phyloP scores from a whole-genome alignment of 352 stramenopile species.

The Phytophthora hybrid region DNA sequence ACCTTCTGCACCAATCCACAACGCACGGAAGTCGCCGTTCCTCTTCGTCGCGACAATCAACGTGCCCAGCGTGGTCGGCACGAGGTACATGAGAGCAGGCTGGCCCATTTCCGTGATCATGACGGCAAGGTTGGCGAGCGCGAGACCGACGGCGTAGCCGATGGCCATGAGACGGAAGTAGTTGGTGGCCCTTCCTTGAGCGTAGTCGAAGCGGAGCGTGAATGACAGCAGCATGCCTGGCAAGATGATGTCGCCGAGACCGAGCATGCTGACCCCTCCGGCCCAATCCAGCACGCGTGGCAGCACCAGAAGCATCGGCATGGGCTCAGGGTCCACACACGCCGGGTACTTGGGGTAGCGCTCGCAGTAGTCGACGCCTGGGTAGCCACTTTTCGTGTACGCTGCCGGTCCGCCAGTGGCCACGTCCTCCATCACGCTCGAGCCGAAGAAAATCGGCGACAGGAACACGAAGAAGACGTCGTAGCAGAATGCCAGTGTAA shows the following conservation, averaged over 20 bases:
- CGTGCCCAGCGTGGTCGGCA: constrained; percentile 92
- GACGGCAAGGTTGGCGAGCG: constrained; percentile 94
- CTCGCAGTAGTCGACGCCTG: constrained; percentile 80
- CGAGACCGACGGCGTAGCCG: constrained; percentile 93
- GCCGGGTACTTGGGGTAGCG: constrained; percentile 65
- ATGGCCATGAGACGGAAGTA: constrained; percentile 93
- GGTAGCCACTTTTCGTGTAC: constrained; percentile 72
- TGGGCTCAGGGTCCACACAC: constrained; percentile 83
- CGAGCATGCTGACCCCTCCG: constrained; percentile 93
- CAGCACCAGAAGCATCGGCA: constrained; percentile 96
- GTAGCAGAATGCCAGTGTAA: constrained; percentile 94
- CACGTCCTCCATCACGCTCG: constrained; percentile 95
- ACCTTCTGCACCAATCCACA: constrained; percentile 57
- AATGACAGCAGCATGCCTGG: constrained; percentile 95
- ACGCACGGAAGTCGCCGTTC: constrained; percentile 79
- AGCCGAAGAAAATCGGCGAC: constrained; percentile 89
- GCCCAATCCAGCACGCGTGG: constrained; percentile 93
- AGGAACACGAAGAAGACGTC: constrained; percentile 98
- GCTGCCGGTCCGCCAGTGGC: constrained; percentile 88
- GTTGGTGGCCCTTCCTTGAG: constrained; percentile 35
- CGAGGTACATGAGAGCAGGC: constrained; percentile 96
- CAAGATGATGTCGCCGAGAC: constrained; percentile 96
- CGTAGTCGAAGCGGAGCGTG: constrained; percentile 92
- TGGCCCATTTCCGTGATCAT: constrained; percentile 94
- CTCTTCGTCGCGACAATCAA: constrained; percentile 67